Conservation (phyloP, 2,329 filamentous ascomycete genomes). For the Penicillium sp. region DNA sequence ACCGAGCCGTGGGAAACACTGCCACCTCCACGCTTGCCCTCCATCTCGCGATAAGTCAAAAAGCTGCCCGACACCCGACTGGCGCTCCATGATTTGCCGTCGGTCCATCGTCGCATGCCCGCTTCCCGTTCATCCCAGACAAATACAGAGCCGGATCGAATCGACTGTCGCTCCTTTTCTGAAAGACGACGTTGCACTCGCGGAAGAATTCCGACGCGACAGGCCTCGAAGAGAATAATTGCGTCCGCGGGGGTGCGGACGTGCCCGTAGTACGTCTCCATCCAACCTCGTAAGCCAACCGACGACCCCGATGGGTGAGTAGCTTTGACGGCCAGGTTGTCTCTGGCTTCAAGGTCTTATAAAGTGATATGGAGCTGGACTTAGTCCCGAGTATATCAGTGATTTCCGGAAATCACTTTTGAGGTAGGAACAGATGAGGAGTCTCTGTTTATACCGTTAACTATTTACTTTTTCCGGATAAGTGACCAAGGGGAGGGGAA, state of each 20-base stretch:
- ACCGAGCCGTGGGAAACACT: slow-evolving; percentile 58
- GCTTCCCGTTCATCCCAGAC: slow-evolving; percentile 99
- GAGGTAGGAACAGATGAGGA: neutral
- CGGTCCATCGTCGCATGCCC: slow-evolving; percentile 97
- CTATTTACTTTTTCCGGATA: neutral
- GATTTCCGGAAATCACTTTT: neutral
- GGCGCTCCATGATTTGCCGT: slow-evolving; percentile 98
- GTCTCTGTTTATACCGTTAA: neutral
- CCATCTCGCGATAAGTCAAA: slow-evolving; percentile 96
- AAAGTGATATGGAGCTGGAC: neutral
- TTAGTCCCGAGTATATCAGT: neutral
- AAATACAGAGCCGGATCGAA: slow-evolving; percentile 93
- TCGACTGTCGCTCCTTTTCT: slow-evolving; percentile 94
- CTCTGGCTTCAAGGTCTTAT: neutral
- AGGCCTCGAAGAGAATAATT: slow-evolving; percentile 98
- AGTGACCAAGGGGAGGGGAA: slow-evolving; percentile 5
- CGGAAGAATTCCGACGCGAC: slow-evolving; percentile 79
- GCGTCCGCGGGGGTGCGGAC: slow-evolving; percentile 95
- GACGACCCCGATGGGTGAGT: slow-evolving; percentile 13
- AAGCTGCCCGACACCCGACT: slow-evolving; percentile 97
- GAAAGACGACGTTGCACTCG: slow-evolving; percentile 89
- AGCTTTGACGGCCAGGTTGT: slow-evolving; percentile 11
- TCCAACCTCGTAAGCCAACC: slow-evolving; percentile 41
- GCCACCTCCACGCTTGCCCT: slow-evolving; percentile 84
- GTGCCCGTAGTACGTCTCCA: slow-evolving; percentile 96